Evolutionary conservation across 2,329 filamentous ascomycete genomes (phyloP).

Genomic region (Penicillium sp.): DNA sequence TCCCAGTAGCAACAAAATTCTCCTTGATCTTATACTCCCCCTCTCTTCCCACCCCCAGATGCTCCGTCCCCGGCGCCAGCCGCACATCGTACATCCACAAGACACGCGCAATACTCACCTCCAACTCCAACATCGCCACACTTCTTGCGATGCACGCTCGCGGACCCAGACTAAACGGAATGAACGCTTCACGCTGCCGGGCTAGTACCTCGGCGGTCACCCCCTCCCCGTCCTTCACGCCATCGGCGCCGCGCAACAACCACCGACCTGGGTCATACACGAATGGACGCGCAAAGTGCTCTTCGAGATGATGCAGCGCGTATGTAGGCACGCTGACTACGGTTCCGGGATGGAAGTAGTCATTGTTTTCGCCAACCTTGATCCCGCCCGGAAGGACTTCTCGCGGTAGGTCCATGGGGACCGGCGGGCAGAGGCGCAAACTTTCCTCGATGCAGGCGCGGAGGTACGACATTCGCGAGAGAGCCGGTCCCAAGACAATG

Average conservation of each 20-base stretch:
- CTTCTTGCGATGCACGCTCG: background rate
- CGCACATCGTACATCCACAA: background rate
- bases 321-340: background rate
- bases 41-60: background rate
- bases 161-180: background rate
- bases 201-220: background rate
- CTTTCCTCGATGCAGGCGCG: constrained; percentile 5
- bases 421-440: constrained; percentile 2
- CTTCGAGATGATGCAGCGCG: background rate
- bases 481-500: background rate
- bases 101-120: background rate
- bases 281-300: background rate
- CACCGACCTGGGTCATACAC: background rate
- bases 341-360: background rate
- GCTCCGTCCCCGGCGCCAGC: background rate
- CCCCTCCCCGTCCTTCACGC: background rate
- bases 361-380: background rate
- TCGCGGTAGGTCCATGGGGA: background rate
- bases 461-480: background rate
- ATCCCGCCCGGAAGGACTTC: background rate
- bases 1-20: background rate
- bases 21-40: constrained; percentile 3
- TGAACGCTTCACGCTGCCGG: background rate
- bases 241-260: background rate
- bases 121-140: background rate